Evolutionary conservation across 2,329 filamentous ascomycete genomes (phyloP).

Genomic region (Colletotrichum simmondsii): DNA sequence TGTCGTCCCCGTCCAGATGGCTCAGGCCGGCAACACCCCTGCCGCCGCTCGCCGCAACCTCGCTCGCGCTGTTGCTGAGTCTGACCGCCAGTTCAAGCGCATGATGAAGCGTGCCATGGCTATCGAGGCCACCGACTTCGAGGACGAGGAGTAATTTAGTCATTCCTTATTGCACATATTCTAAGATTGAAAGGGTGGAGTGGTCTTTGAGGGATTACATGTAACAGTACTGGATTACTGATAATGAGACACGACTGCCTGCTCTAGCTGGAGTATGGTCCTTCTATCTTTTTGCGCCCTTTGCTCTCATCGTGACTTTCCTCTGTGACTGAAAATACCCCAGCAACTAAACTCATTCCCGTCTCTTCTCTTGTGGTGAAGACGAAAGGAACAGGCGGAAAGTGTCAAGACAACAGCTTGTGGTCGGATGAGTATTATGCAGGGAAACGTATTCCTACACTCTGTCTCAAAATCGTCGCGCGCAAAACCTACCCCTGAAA

Average conservation of each 20-base stretch:
- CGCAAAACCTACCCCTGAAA: background rate
- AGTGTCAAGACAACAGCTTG: background rate
- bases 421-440: background rate
- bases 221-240: slow-evolving; percentile 33
- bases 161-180: slow-evolving; percentile 19
- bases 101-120: slow-evolving; percentile 38
- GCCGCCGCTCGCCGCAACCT: slow-evolving; percentile 33
- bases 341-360: too few relatives aligned
- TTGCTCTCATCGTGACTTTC: too few relatives aligned
- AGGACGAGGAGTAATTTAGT: slow-evolving; percentile 32
- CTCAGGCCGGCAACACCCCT: slow-evolving; percentile 23
- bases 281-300: background rate
- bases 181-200: slow-evolving; percentile 21
- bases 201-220: slow-evolving; percentile 17
- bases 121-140: background rate
- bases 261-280: slow-evolving; percentile 33
- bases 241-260: slow-evolving; percentile 33
- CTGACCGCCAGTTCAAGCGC: slow-evolving; percentile 34
- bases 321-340: too few relatives aligned
- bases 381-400: background rate
- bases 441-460: background rate
- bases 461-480: background rate
- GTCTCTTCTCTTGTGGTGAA: too few relatives aligned
- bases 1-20: slow-evolving; percentile 43
- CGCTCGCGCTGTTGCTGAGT: slow-evolving; percentile 26